Evolutionary conservation across 148 eudicot species (phyloP), one percentile per base, ranked within the genome.

Genomic region (Rhododendron ovatum): DNA sequence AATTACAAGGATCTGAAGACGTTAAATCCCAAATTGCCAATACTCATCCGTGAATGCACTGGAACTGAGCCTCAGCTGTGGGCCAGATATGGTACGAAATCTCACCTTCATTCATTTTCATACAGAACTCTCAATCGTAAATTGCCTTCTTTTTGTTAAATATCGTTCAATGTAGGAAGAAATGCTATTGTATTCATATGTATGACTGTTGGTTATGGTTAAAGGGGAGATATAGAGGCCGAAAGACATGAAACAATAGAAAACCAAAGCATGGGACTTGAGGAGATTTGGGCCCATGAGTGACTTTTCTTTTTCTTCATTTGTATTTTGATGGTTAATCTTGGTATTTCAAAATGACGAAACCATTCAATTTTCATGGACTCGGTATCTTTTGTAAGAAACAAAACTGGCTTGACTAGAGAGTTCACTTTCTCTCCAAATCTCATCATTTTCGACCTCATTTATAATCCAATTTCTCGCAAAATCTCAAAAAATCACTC

Each of bases 31-130:
- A 96, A 93, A 86, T 88, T 96, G 48, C 98, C 99, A 2, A 95
- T 96, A 79, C 85, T 96, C 91, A 93, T 96, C 87, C 99, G 99
- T 30, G 99, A 96, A 87, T 88, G 93, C 80, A 91, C 92, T 50
- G 96, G 97, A 14, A 90, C 91, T 83, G 94, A 94, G 88, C 99
- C 99, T 91, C 99, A 96, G 89, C 91, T 96, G 13, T 96, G 99
- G 99, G 98, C 99, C 33, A 92, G 99, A 95, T 96, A 91, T 83
- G 98, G 99, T 96, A 89, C 67, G 83, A 41, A 20, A 37, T 82
- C 47, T 13, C 55, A 2, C 84, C 33, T 57, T 37, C 15, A 13
- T 1, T 8, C 74, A 59, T 59, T 51, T 33, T 9, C 55, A 7
- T 37, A 20, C n/a, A n/a, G 51, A 48, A 18, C 83, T 82, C 50